Conservation (phyloP, 164 flowering plant species). For the Sextonia rubra region DNA sequence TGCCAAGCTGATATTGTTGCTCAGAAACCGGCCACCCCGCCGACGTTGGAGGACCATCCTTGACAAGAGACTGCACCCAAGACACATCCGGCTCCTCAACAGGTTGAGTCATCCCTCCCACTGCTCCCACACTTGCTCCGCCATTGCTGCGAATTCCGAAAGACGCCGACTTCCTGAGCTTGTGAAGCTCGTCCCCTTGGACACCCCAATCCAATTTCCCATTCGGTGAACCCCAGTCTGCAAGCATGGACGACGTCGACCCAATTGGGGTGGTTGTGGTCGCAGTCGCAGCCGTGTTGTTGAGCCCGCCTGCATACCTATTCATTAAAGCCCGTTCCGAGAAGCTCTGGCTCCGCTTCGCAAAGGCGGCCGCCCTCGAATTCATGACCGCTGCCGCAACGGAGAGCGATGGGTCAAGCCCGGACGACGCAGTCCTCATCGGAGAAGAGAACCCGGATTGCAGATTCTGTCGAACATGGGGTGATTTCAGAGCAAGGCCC, state of each 20-base stretch:
- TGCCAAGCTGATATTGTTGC: conserved; percentile 21
- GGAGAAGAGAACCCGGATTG: conserved; percentile 65
- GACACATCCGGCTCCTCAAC: conserved; percentile 76
- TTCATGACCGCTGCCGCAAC: conserved; percentile 46
- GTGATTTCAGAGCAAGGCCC: conserved; percentile 22
- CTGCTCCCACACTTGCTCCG: background rate
- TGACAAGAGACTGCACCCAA: conserved; percentile 83
- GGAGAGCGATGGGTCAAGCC: conserved; percentile 52
- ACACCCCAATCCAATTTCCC: conserved; percentile 88
- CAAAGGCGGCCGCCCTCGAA: conserved; percentile 50
- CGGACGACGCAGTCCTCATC: conserved; percentile 43
- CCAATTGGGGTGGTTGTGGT: conserved; percentile 35
- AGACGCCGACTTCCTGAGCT: conserved; percentile 77
- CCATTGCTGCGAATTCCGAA: conserved; percentile 52
- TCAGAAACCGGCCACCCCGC: conserved; percentile 18
- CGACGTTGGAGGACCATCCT: conserved; percentile 43
- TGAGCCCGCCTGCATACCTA: conserved; percentile 24
- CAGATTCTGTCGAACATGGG: conserved; percentile 22
- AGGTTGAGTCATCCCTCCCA: conserved; percentile 7
- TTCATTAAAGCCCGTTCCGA: conserved; percentile 46
- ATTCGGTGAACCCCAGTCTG: conserved; percentile 87
- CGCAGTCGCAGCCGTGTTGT: conserved; percentile 11
- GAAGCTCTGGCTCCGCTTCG: conserved; percentile 88
- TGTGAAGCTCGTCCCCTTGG: conserved; percentile 72
- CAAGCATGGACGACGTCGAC: conserved; percentile 76